These are phyloP conservation scores for Lentinula sp. DNA, from an alignment of 768 basidiomycete species.

Conservation along the genomic window DNA sequence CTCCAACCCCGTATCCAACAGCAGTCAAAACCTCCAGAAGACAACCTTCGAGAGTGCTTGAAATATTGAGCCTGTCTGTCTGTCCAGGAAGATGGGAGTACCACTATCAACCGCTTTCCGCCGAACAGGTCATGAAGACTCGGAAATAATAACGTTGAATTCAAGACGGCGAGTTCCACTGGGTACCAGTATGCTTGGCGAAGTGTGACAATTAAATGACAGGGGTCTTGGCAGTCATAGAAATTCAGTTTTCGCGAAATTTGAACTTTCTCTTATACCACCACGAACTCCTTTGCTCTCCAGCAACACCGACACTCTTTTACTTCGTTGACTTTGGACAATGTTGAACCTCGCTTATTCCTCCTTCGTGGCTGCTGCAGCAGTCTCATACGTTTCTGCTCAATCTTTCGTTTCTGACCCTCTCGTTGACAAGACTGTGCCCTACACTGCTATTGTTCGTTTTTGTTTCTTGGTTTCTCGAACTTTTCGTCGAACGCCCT, in stretches of 20 bases:
- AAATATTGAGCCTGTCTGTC: no score
- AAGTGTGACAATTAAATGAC: not conserved
- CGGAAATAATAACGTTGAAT: no score
- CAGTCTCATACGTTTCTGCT: conserved; percentile 6
- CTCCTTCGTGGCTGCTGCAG: conserved; percentile 2
- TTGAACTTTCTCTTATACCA: not conserved
- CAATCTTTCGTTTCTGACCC: conserved; percentile 8
- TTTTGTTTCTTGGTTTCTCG: not conserved
- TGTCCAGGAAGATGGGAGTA: no score
- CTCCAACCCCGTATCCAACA: not conserved
- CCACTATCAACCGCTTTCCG: no score
- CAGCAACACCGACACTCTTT: conserved; percentile 1
- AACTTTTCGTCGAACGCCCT: not conserved
- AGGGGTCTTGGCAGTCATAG: not conserved
- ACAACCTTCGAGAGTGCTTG: no score
- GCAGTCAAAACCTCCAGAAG: no score
- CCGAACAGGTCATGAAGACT: no score
- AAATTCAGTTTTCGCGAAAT: not conserved
- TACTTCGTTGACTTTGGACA: not conserved
- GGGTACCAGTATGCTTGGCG: not conserved
- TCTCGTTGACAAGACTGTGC: conserved; percentile 6
- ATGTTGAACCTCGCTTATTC: conserved; percentile 6
- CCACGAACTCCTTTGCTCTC: conserved; percentile 1
- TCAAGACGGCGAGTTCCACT: no score
- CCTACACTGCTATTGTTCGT: conserved; percentile 7